Evolutionary conservation across 306 rosid genomes (phyloP).

Genomic region (Vachellia pachyceras): DNA sequence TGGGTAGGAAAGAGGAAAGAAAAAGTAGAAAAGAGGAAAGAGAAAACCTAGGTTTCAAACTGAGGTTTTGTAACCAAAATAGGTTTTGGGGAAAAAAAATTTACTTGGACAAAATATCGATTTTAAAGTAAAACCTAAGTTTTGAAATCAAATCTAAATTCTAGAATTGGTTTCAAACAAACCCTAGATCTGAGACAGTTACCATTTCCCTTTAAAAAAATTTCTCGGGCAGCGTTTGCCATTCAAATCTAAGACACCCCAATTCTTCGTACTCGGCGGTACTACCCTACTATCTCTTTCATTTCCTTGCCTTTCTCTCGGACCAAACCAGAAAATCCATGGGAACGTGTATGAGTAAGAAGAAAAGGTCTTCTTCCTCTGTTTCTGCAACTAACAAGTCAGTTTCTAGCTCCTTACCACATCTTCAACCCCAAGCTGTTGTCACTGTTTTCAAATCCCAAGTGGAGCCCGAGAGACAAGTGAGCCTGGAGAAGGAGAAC

Average conservation of each 20-base stretch:
- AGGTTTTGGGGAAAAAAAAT: too few relatives aligned
- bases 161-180: too few relatives aligned
- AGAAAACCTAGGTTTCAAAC: too few relatives aligned
- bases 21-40: too few relatives aligned
- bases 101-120: too few relatives aligned
- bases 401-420: background rate
- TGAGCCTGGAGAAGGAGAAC: conserved; percentile 39
- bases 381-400: conserved; percentile 37
- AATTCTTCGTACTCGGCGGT: background rate
- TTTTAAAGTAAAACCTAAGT: too few relatives aligned
- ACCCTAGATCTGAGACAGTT: conserved; percentile 25
- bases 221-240: conserved; percentile 45
- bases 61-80: too few relatives aligned
- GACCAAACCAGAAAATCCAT: conserved; percentile 44
- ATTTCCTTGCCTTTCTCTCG: conserved; percentile 9
- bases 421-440: conserved; percentile 24
- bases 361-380: conserved; percentile 49
- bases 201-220: conserved; percentile 33
- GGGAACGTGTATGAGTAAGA: conserved; percentile 94
- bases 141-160: too few relatives aligned
- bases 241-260: conserved; percentile 30
- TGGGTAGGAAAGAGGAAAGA: too few relatives aligned
- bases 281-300: conserved; percentile 3
- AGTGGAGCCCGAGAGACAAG: conserved; percentile 34
- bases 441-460: conserved; percentile 34